Base-by-base conservation (phyloP, 164 flowering plant species). In the Aristolochia fimbriata region DNA sequence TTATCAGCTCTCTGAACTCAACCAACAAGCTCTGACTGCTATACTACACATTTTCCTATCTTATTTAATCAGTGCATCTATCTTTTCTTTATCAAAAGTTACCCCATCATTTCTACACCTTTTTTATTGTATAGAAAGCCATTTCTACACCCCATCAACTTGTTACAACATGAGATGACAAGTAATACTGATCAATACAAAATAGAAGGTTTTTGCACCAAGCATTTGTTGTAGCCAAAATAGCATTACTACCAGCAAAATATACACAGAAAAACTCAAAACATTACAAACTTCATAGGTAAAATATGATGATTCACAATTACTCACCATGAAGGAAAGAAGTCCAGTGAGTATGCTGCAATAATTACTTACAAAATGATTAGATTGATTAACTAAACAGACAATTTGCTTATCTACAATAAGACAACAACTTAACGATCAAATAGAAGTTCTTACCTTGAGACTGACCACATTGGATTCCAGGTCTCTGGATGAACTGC, bases 391-490 rank as follows among this genome's bases (percentile, higher is more conserved):
- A 7, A 10, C 4, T 37, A 37, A 7, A 37, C 10, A 37, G 64
- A 51, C 25, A 14, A 47, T 45, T 55, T 52, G 21, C 23, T 20
- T 2, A 47, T 14, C 13, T 31, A 6, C 23, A 43, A 19, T 24
- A 27, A 37, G 25, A 46, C 16, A 41, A 17, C 22, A 10, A 43
- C 4, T 3, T 10, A 37, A 53, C 6, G 22, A 55, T 9, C 2
- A 47, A 55, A 25, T 24, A 7, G 51, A 10, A 12, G 50, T 33
- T 15, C 22, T 22, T 70, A 94, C 99, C 97, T 94, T 68, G 96
- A 84, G 1, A 94, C 97, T 58, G 96, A 88, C 97, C 99, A 91
- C 96, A 94, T 94, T 16, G 99, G 99, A 65, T 94, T 94, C 99
- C 99, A 94, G 71, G 83, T 88, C 68, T 94, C 96, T 15, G 99